phyloP scores from a whole-genome alignment of 495 filamentous ascomycete species.

The Penicillium coffeae region DNA sequence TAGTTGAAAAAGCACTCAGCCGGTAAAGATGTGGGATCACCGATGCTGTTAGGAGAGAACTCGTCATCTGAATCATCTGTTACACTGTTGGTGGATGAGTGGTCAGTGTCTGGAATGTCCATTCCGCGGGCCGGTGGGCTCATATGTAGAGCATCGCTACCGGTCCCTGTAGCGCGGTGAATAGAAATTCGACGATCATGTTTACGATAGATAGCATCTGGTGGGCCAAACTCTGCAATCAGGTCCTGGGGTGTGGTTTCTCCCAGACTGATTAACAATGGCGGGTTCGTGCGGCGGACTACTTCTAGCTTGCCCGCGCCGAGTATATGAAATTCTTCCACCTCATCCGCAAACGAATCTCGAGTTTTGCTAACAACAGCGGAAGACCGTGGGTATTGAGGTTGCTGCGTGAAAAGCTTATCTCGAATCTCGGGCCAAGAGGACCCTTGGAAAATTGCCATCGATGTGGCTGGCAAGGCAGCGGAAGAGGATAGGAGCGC shows the following conservation, averaged over 20 bases:
- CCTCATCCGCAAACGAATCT: conserved; percentile 68
- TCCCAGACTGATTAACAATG: conserved; percentile 66
- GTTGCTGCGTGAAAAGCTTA: conserved; percentile 67
- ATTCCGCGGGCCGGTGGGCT: conserved; percentile 43
- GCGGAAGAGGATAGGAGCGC: conserved; percentile 75
- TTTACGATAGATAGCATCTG: conserved; percentile 93
- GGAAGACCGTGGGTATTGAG: conserved; percentile 61
- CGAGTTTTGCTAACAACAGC: conserved; percentile 55
- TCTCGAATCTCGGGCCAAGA: conserved; percentile 82
- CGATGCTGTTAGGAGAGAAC: conserved; percentile 21
- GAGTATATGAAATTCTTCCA: conserved; percentile 71
- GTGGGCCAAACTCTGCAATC: conserved; percentile 82
- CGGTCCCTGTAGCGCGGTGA: conserved; percentile 50
- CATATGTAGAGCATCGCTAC: conserved; percentile 38
- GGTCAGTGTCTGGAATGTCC: conserved; percentile 66
- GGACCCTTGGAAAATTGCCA: conserved; percentile 83
- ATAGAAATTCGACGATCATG: conserved; percentile 90
- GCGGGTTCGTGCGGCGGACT: conserved; percentile 55
- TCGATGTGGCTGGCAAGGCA: conserved; percentile 67
- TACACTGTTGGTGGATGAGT: conserved; percentile 70
- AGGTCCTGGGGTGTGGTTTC: conserved; percentile 88
- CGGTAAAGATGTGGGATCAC: conserved; percentile 39
- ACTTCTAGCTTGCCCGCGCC: conserved; percentile 74
- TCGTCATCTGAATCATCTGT: conserved; percentile 78
- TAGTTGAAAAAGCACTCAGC: conserved; percentile 94